These are phyloP conservation scores for Fusarium pseudonygamai DNA, from an alignment of 2,329 filamentous ascomycete genomes.

Conservation along the genomic window DNA sequence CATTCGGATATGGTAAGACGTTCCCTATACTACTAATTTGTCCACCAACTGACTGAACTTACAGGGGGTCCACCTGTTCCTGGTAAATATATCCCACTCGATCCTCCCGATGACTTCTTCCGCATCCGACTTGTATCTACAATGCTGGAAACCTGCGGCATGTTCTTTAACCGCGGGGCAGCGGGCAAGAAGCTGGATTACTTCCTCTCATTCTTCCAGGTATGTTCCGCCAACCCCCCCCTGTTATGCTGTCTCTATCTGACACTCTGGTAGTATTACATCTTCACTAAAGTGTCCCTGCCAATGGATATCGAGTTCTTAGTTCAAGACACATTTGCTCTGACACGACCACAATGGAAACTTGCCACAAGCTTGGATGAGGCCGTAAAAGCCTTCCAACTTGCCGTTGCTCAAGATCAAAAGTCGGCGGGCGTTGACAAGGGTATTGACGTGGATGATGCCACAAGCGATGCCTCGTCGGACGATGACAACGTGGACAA, in stretches of 20 bases:
- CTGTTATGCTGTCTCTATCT: neutral
- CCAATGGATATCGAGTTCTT: conserved; percentile 99
- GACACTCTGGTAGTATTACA: conserved; percentile 75
- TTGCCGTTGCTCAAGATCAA: conserved; percentile 90
- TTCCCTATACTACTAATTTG: neutral
- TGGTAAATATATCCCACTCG: conserved; percentile 79
- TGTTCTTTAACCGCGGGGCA: conserved; percentile 93
- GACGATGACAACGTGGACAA: conserved; percentile 80
- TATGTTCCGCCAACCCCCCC: conserved; percentile 42
- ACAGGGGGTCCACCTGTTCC: conserved; percentile 81
- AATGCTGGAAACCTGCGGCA: conserved; percentile 91
- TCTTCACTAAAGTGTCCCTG: conserved; percentile 85
- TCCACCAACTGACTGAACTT: conserved; percentile 19
- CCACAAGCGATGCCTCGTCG: conserved; percentile 73
- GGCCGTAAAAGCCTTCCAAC: conserved; percentile 82
- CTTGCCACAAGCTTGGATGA: conserved; percentile 83
- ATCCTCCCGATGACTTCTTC: conserved; percentile 94
- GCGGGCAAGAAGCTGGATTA: conserved; percentile 98
- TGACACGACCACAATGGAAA: conserved; percentile 93
- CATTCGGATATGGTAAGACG: conserved; percentile 80
- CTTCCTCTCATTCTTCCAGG: conserved; percentile 94
- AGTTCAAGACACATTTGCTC: conserved; percentile 87
- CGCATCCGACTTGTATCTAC: conserved; percentile 90
- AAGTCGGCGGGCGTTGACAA: conserved; percentile 80
- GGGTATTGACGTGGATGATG: conserved; percentile 75